A percentile compares a stretch with the other conserved stretches of the same genome.
Conservation (phyloP, 2,329 filamentous ascomycete species). For the Xylaria sp. region DNA sequence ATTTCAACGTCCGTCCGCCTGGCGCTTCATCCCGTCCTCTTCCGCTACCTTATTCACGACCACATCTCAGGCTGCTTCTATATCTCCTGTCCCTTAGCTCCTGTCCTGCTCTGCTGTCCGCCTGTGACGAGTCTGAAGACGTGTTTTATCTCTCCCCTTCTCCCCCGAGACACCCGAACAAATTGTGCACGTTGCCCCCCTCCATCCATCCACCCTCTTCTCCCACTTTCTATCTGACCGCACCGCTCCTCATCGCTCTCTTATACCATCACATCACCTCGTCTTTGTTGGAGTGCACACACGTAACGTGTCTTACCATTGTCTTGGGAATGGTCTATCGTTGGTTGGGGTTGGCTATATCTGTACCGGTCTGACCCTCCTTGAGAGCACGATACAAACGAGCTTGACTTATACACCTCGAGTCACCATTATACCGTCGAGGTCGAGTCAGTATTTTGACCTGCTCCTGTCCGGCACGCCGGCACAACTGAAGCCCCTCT, state of each 20-base stretch:
- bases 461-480: slow-evolving; percentile 2
- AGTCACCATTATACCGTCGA: slow-evolving; percentile 18
- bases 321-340: slow-evolving; percentile 22
- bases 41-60: slow-evolving; percentile 3
- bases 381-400: slow-evolving; percentile 7
- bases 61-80: slow-evolving; percentile 19
- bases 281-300: slow-evolving; percentile 16
- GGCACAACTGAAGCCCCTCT: slow-evolving; percentile 1
- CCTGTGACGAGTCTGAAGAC: slow-evolving; percentile 19
- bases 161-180: slow-evolving; percentile 20
- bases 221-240: slow-evolving; percentile 18
- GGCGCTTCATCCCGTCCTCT: slow-evolving; percentile 24
- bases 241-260: background rate
- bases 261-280: slow-evolving; percentile 7
- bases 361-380: slow-evolving; percentile 24
- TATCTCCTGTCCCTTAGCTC: slow-evolving; percentile 9
- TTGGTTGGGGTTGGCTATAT: slow-evolving; percentile 26
- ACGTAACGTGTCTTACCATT: slow-evolving; percentile 20
- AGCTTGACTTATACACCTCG: slow-evolving; percentile 7
- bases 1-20: slow-evolving; percentile 32
- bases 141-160: slow-evolving; percentile 19
- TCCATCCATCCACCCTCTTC: slow-evolving; percentile 17
- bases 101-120: slow-evolving; percentile 2
- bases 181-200: slow-evolving; percentile 16
- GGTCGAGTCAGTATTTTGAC: slow-evolving; percentile 27